Evolutionary conservation across 2,329 filamentous ascomycete genomes (phyloP), one percentile per base, ranked within the genome.

Genomic region (Lasiodiplodia citricola): DNA sequence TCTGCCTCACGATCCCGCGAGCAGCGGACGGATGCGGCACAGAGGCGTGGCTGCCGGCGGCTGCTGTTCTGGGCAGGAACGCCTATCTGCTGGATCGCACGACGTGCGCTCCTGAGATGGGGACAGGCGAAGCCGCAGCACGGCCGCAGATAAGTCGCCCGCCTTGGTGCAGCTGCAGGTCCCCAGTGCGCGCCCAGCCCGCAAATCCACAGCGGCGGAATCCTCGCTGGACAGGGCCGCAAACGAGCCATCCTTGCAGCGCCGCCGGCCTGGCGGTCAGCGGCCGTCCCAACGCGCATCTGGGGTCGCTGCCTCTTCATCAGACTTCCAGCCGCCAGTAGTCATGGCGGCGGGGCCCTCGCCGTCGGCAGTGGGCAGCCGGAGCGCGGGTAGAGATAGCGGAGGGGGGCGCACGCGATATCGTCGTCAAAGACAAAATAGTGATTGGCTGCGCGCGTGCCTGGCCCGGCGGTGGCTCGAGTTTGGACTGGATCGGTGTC

Each of bases 391-490:
- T 18, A 63, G 44, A 63, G 60, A 63, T 63, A 63, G 60, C 60
- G 44, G 60, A 63, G 47, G 28, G 60, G 44, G 28, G 28, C 44
- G 60, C 60, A 63, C 60, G 60, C 60, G 60, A 63, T 63, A 63
- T 52, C 44, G 60, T 63, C 44, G 60, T 63, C 60, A 63, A 63
- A 63, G 60, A 52, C 60, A 63, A 63, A 63, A 63, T 63, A 63
- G 44, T 63, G 60, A 63, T 63, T 63, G 60, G 60, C 60, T 52
- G 44, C 28, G 44, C 28, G 60, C 60, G 60, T 63, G 60, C 60
- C 60, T 63, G 60, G 60, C 60, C 60, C 44, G 58, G 44, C 60
- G 60, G 44, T 63, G 60, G 60, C 60, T 63, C 60, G 44, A 63
- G 60, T n/a, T 16, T 63, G 60, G 60, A 63, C 60, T 63, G 60